Evolutionary conservation across 2,329 filamentous ascomycete genomes (phyloP).

Genomic region (Myriangium duriaei): DNA sequence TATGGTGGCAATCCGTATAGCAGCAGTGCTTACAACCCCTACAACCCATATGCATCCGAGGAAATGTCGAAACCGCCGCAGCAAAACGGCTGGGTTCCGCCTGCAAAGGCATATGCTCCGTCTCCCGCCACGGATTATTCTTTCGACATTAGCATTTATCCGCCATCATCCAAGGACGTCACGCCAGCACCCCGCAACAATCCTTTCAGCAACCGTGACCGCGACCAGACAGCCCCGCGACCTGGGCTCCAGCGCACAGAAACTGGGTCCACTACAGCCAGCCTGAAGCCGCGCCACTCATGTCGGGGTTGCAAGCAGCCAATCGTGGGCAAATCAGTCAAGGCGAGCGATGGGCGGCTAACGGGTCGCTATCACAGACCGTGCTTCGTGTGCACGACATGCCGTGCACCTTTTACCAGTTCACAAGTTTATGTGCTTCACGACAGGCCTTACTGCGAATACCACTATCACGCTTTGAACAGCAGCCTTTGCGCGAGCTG

Average conservation of each 20-base stretch:
- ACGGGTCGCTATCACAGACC: conserved; percentile 90
- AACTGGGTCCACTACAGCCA: conserved; percentile 12
- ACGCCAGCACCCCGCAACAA: conserved; percentile 5
- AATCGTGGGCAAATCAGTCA: conserved; percentile 85
- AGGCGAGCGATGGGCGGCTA: conserved; percentile 80
- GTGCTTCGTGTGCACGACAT: conserved; percentile 86
- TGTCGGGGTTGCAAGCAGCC: conserved; percentile 70
- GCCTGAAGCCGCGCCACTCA: conserved; percentile 38
- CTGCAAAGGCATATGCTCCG: conserved; percentile 3
- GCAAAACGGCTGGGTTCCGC: not conserved
- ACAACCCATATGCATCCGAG: conserved; percentile 5
- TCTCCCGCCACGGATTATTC: not conserved
- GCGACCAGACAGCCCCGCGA: conserved; percentile 5
- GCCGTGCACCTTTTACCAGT: conserved; percentile 67
- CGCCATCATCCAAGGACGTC: conserved; percentile 3
- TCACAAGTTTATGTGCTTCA: conserved; percentile 85
- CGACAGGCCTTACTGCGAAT: conserved; percentile 80
- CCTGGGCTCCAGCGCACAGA: conserved; percentile 14
- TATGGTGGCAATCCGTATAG: conserved; percentile 3
- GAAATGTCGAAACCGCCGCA: not conserved
- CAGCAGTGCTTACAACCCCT: conserved; percentile 3
- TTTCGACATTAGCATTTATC: not conserved
- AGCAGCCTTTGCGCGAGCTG: conserved; percentile 73
- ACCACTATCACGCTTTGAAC: conserved; percentile 86
- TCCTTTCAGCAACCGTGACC: not conserved